These are phyloP conservation scores for Leucocoprinus leucothites DNA, from an alignment of 768 basidiomycete genomes.

Conservation along the genomic window DNA sequence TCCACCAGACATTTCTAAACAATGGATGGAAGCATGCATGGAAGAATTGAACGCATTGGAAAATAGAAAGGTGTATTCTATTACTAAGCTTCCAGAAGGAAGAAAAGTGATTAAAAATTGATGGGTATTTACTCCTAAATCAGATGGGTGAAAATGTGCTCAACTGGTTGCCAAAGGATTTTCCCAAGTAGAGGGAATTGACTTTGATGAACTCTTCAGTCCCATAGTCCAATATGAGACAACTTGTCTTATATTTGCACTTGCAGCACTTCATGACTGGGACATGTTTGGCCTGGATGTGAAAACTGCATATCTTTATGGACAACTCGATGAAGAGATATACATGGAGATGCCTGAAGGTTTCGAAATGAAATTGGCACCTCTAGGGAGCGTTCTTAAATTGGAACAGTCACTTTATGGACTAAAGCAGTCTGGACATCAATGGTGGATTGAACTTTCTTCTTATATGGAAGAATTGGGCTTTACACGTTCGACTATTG, in stretches of 20 bases:
- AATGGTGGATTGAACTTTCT: conserved; percentile 15
- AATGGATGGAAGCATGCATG: conserved; percentile 3
- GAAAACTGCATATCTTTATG: conserved; percentile 31
- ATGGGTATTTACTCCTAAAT: conserved; percentile 20
- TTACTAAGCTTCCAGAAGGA: conserved; percentile 7
- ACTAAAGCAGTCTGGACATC: conserved; percentile 16
- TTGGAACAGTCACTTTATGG: conserved; percentile 14
- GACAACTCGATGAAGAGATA: conserved; percentile 27
- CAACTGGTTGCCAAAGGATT: conserved; percentile 20
- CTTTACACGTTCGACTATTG: background rate
- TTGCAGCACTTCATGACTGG: conserved; percentile 30
- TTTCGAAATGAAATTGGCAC: conserved; percentile 24
- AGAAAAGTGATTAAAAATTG: conserved; percentile 15
- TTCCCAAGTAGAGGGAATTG: conserved; percentile 15
- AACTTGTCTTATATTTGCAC: background rate
- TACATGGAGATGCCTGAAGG: conserved; percentile 37
- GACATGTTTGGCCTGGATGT: conserved; percentile 40
- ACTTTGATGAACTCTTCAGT: conserved; percentile 13
- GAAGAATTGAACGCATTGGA: conserved; percentile 13
- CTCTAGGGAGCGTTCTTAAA: conserved; percentile 16
- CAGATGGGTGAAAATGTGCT: too few species aligned
- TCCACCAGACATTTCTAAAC: background rate
- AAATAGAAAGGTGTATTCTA: conserved; percentile 3
- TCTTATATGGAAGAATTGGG: conserved; percentile 7
- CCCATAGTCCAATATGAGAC: conserved; percentile 14